Evolutionary conservation across 306 rosid genomes (phyloP).

Genomic region (Hippophae rhamnoides): DNA sequence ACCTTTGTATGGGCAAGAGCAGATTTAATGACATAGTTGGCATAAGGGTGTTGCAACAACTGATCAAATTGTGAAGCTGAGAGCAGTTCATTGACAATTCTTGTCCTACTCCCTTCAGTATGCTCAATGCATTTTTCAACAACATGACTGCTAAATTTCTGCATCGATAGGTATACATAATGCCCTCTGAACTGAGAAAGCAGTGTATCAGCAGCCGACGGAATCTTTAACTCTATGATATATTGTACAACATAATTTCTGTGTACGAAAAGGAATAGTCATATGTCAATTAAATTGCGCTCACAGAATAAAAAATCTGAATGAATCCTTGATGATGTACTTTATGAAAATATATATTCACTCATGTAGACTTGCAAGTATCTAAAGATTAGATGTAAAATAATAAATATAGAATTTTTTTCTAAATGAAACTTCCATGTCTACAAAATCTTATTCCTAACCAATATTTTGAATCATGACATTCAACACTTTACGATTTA

Average conservation of each 20-base stretch:
- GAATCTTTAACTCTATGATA: conserved; percentile 40
- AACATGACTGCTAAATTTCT: conserved; percentile 69
- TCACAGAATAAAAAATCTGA: not conserved
- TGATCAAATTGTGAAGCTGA: conserved; percentile 36
- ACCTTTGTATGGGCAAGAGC: conserved; percentile 57
- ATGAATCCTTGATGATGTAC: not conserved
- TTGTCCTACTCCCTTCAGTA: conserved; percentile 34
- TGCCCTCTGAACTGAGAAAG: conserved; percentile 45
- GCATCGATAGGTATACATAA: conserved; percentile 37
- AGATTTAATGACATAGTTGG: conserved; percentile 60
- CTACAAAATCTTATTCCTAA: not conserved
- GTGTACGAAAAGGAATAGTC: conserved; percentile 9
- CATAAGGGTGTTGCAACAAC: conserved; percentile 62
- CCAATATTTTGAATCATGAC: not conserved
- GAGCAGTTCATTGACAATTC: conserved; percentile 44
- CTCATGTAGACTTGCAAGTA: not conserved
- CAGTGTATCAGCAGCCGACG: conserved; percentile 27
- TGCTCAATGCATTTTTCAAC: conserved; percentile 56
- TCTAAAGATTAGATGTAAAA: not conserved
- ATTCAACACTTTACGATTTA: not conserved
- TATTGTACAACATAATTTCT: conserved; percentile 75
- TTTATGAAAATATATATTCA: not conserved
- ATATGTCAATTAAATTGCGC: not conserved
- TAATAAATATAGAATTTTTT: not conserved
- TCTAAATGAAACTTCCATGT: not conserved